phyloP scores from a whole-genome alignment of 73 alveolate genomes.

The Paramecium primaurelia region DNA sequence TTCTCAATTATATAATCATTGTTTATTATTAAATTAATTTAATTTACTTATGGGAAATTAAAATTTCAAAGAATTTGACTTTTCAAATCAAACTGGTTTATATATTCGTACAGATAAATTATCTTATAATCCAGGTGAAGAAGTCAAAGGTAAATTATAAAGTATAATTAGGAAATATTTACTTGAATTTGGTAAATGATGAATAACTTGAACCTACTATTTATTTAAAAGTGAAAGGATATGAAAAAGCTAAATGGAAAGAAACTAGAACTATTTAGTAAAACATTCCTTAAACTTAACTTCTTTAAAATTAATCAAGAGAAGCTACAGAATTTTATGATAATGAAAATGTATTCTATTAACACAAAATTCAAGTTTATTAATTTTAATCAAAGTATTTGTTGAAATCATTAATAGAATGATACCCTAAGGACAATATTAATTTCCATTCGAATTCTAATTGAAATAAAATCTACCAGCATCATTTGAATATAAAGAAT shows the following conservation, averaged over 20 bases:
- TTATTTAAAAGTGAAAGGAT: slow-evolving; percentile 13
- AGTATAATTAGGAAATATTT: not conserved
- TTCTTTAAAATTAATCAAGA: not conserved
- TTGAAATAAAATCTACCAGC: not conserved
- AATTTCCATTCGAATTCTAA: not conserved
- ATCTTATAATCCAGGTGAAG: slow-evolving; percentile 27
- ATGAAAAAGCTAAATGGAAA: not conserved
- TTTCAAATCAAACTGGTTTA: not conserved
- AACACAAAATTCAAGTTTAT: not conserved
- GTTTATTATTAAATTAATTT: not conserved
- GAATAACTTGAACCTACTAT: not conserved
- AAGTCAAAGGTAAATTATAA: not conserved
- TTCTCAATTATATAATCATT: too few species aligned
- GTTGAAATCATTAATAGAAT: not conserved
- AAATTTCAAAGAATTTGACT: not conserved
- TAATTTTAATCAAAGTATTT: not conserved
- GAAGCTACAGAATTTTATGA: slow-evolving; percentile 20
- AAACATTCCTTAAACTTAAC: not conserved
- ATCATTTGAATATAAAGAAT: not conserved
- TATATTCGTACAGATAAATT: not conserved
- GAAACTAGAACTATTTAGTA: not conserved
- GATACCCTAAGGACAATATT: slow-evolving; percentile 2
- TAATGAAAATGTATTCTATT: not conserved
- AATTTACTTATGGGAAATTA: not conserved
- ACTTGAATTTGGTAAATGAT: not conserved